Conservation (phyloP, 495 filamentous ascomycete species). For the Penicillium mononematosum region DNA sequence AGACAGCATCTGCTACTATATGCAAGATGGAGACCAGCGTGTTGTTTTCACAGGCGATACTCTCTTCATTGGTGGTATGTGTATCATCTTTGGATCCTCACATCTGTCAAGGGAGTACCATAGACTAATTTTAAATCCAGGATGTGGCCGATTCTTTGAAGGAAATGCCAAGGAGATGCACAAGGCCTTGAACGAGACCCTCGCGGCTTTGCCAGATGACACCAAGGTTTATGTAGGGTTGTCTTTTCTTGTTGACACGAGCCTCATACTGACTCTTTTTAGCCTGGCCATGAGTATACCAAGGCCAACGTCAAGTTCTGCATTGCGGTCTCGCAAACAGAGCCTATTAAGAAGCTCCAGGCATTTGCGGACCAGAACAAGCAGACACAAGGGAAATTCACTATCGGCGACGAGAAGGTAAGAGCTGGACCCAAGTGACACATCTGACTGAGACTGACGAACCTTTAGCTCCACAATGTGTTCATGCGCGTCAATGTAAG, state of each 20-base stretch:
- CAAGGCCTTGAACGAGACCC: constrained; percentile 80
- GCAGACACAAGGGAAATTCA: constrained; percentile 94
- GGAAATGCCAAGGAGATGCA: constrained; percentile 90
- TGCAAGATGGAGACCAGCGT: constrained; percentile 77
- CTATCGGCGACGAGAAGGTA: constrained; percentile 97
- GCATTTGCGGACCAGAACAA: constrained; percentile 74
- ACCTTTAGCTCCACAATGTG: constrained; percentile 79
- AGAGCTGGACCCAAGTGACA: constrained; percentile 5
- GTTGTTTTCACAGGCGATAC: constrained; percentile 97
- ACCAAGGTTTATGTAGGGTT: constrained; percentile 83
- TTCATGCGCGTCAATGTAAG: constrained; percentile 89
- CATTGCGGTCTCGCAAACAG: constrained; percentile 66
- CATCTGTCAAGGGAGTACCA: not conserved
- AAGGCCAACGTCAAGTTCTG: constrained; percentile 90
- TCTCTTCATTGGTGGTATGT: constrained; percentile 83
- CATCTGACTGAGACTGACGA: constrained; percentile 10
- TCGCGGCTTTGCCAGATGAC: constrained; percentile 81
- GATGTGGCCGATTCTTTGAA: constrained; percentile 97
- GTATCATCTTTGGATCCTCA: not conserved
- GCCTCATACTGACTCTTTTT: constrained; percentile 6
- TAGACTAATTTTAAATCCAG: constrained; percentile 38
- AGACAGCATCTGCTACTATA: constrained; percentile 91
- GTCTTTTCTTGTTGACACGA: not conserved
- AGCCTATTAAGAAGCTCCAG: constrained; percentile 72
- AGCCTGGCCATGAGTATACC: constrained; percentile 98